Evolutionary conservation across 208 protist species (phyloP), one percentile per base, ranked within the genome.

Genomic region (Porcisia deanei): DNA sequence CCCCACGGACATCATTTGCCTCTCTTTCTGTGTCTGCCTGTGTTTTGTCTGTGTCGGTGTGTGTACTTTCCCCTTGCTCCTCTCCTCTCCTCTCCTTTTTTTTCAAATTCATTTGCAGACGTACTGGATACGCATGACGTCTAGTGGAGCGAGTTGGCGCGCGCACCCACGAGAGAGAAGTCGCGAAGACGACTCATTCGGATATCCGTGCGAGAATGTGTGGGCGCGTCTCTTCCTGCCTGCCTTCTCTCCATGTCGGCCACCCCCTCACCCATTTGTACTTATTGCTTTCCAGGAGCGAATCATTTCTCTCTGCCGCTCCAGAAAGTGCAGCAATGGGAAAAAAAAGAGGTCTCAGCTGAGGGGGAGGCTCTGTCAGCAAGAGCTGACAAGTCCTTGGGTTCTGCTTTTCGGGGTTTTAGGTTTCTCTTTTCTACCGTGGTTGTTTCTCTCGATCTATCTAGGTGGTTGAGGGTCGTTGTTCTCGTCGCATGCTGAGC

Each of bases 31-130:
- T 30, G 30, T 30, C 30, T 30, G 30, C 30, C 30, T 30, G 14
- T 59, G 2, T 45, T 69, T 82, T 43, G 55, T 64, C 45, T 87
- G 3, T 71, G 22, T 39, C 34, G 43, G 30, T 54, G 20, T 30
- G 18, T 45, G 34, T 45, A 30, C 77, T 39, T 55, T 34, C 71
- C 69, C 57, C 39, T 64, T 71, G 14, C 14, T 71, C 30, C 10
- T 7, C 43, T 47, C 63, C 57, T 37, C 18, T 59, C 66, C 25
- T 39, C 16, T 52, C 0, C 22, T 76, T 59, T 69, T 82, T 53
- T 55, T 78, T 45, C 60, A 14, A 30, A 16, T 30, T 30, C 30
- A 30, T 30, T 30, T 61, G 34, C 55, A 10, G 34, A 54, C n/a
- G 9, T 43, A 20, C 6, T 34, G 43, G n/a, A 64, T 67, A 66